Conservation (phyloP, 306 rosid genomes). For the Hippophae gyantsensis region DNA sequence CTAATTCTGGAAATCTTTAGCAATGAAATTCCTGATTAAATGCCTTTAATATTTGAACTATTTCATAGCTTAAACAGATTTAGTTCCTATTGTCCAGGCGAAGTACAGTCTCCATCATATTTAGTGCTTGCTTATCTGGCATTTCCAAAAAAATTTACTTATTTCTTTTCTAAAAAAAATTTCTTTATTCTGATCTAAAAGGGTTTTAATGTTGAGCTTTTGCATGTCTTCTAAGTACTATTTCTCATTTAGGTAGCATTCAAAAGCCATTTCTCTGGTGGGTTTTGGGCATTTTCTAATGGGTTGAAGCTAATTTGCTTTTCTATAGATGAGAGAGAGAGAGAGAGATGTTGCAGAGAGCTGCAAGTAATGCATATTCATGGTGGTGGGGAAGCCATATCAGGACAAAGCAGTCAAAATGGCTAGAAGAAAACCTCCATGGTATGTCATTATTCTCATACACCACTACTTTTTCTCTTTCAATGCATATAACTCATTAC, state of each 20-base stretch:
- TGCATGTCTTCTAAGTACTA: conserved; percentile 7
- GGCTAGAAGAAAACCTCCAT: conserved; percentile 87
- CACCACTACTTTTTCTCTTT: too few relatives aligned
- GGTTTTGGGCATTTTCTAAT: conserved; percentile 7
- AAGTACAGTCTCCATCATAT: conserved; percentile 46
- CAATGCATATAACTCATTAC: too few relatives aligned
- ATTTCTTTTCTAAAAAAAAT: conserved; percentile 18
- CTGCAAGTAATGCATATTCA: conserved; percentile 86
- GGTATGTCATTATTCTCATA: conserved; percentile 28
- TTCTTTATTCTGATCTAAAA: conserved; percentile 4
- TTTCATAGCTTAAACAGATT: neutral
- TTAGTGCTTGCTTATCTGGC: conserved; percentile 16
- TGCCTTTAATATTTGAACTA: neutral
- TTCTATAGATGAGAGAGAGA: conserved; percentile 8
- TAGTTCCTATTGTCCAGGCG: conserved; percentile 34
- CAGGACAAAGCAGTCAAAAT: conserved; percentile 95
- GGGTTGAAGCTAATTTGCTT: conserved; percentile 20
- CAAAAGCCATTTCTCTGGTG: too few relatives aligned
- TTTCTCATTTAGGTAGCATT: conserved; percentile 4
- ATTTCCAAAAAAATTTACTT: conserved; percentile 12
- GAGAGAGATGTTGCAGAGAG: conserved; percentile 70
- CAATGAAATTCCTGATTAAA: too few relatives aligned
- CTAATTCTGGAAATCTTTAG: too few relatives aligned
- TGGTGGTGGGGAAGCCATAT: conserved; percentile 99
- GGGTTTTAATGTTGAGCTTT: neutral